Evolutionary conservation across 768 basidiomycete genomes (phyloP).

Genomic region (Psilocybe tampanensis): DNA sequence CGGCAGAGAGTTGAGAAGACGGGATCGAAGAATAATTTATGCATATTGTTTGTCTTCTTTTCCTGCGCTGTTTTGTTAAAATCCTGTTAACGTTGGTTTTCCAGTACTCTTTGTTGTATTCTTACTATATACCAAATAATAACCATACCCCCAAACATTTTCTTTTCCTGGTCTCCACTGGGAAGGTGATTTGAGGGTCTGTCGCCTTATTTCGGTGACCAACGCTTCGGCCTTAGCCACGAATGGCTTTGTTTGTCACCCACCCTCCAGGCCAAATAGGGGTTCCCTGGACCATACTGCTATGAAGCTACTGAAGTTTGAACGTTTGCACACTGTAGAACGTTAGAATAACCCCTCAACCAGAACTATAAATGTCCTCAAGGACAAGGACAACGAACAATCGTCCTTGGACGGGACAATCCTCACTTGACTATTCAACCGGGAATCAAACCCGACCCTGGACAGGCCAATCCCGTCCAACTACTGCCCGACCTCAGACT

Average conservation of each 20-base stretch:
- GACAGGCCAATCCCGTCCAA: conserved; percentile 62
- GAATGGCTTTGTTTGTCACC: conserved; percentile 1
- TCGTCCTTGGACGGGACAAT: conserved; percentile 19
- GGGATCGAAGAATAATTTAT: conserved; percentile 5
- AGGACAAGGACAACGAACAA: conserved; percentile 20
- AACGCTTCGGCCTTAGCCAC: neutral
- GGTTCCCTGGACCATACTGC: too few species aligned
- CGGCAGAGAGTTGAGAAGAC: neutral
- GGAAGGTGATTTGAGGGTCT: too few species aligned
- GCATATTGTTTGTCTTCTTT: neutral
- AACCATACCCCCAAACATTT: too few species aligned
- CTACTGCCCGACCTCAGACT: conserved; percentile 67
- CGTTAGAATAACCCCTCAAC: too few species aligned
- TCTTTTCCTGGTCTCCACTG: too few species aligned
- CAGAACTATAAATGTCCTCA: conserved; percentile 17
- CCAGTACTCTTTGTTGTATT: too few species aligned
- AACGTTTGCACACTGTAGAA: neutral
- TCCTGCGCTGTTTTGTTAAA: neutral
- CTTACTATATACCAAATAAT: too few species aligned
- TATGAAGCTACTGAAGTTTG: too few species aligned
- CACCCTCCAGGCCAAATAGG: conserved; percentile 1
- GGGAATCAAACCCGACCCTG: conserved; percentile 43
- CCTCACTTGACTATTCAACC: conserved; percentile 7
- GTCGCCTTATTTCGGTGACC: too few species aligned
- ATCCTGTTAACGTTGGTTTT: too few species aligned